phyloP scores from a whole-genome alignment of 2,329 filamentous ascomycete species.

The Aspergillus sp. region DNA sequence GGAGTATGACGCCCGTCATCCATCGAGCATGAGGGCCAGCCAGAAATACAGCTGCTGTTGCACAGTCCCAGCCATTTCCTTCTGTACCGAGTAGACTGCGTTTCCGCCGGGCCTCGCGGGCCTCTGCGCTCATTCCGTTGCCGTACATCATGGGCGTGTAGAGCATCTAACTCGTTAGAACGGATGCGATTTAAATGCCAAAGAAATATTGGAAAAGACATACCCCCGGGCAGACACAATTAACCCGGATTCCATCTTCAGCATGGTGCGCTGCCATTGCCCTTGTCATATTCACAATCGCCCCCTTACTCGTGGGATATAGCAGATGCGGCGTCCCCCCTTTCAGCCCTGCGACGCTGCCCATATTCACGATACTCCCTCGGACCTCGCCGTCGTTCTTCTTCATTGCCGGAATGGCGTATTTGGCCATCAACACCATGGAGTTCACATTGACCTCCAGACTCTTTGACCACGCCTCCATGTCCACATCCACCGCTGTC shows the following conservation, averaged over 20 bases:
- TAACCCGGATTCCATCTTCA: slow-evolving; percentile 51
- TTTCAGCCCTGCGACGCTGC: slow-evolving; percentile 54
- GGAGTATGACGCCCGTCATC: slow-evolving; percentile 51
- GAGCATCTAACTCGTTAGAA: slow-evolving; percentile 38
- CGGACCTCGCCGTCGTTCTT: slow-evolving; percentile 48
- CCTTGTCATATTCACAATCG: slow-evolving; percentile 57
- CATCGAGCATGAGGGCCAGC: slow-evolving; percentile 54
- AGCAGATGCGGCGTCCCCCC: slow-evolving; percentile 55
- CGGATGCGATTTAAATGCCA: too few relatives aligned
- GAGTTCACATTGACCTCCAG: slow-evolving; percentile 64
- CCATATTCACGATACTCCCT: slow-evolving; percentile 54
- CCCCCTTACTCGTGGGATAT: slow-evolving; percentile 56
- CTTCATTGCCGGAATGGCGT: slow-evolving; percentile 60
- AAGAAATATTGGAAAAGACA: too few relatives aligned
- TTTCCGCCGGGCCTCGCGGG: slow-evolving; percentile 50
- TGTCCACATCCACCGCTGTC: slow-evolving; percentile 61
- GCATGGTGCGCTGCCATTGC: slow-evolving; percentile 59
- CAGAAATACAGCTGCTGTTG: slow-evolving; percentile 53
- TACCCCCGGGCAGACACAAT: slow-evolving; percentile 55
- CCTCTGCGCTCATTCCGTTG: slow-evolving; percentile 51
- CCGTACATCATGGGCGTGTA: slow-evolving; percentile 59
- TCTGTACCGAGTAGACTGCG: slow-evolving; percentile 54
- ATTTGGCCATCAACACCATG: slow-evolving; percentile 66
- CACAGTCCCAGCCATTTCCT: slow-evolving; percentile 56
- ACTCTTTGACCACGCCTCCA: slow-evolving; percentile 56